phyloP scores from a whole-genome alignment of 306 rosid species.

The Vigna trinervia region DNA sequence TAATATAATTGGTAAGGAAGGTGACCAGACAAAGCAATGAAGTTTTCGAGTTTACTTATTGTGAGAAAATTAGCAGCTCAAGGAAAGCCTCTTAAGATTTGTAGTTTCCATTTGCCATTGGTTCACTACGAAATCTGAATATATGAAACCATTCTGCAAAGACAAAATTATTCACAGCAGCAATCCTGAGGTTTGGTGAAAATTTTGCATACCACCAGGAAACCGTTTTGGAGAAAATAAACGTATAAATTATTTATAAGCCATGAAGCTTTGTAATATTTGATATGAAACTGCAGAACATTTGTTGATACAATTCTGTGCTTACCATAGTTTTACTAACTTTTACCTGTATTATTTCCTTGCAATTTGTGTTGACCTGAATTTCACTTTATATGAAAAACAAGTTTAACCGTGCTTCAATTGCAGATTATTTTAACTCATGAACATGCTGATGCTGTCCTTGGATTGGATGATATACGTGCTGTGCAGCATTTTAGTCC shows the following conservation, averaged over 20 bases:
- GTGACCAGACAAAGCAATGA: constrained; percentile 38
- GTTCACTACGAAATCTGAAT: constrained; percentile 21
- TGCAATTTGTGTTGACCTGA: constrained; percentile 5
- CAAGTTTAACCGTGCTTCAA: constrained; percentile 31
- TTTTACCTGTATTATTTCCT: constrained; percentile 29
- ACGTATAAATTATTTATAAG: constrained; percentile 14
- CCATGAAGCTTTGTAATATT: constrained; percentile 23
- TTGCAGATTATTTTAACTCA: constrained; percentile 96
- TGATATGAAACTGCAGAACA: constrained; percentile 22
- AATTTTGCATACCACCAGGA: constrained; percentile 18
- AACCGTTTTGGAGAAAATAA: background rate
- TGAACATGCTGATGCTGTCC: constrained; percentile 99
- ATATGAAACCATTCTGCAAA: constrained; percentile 17
- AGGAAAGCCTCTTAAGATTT: background rate
- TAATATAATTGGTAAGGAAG: constrained; percentile 22
- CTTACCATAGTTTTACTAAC: constrained; percentile 25
- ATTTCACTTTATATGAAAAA: constrained; percentile 28
- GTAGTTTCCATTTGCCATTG: background rate
- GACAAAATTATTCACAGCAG: background rate
- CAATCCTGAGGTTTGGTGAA: constrained; percentile 3
- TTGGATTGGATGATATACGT: constrained; percentile 97
- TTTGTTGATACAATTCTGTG: background rate
- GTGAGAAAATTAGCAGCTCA: constrained; percentile 16
- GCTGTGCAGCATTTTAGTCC: constrained; percentile 86
- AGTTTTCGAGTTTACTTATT: constrained; percentile 1